Conservation (phyloP, 345 rosid species). For the Salix purpurea region DNA sequence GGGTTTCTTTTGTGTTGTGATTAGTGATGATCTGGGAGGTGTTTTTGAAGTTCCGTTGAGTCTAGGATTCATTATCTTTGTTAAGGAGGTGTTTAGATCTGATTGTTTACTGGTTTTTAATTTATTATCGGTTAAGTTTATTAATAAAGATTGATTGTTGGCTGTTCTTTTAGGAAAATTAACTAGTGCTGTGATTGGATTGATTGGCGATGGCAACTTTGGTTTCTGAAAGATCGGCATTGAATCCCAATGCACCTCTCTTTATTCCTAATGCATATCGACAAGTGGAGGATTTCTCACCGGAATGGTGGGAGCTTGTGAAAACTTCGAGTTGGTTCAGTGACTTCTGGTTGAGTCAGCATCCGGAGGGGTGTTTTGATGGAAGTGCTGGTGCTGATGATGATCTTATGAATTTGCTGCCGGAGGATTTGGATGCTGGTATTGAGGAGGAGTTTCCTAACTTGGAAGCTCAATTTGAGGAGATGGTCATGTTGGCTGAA, state of each 20-base stretch:
- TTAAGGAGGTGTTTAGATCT: background rate
- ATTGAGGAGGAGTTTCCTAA: background rate
- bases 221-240: slow-evolving; percentile 27
- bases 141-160: background rate
- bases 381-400: background rate
- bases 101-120: background rate
- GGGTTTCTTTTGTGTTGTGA: background rate
- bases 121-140: background rate
- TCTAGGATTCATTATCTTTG: background rate
- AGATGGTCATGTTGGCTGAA: slow-evolving; percentile 8
- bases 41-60: background rate
- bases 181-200: background rate
- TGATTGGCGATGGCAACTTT: slow-evolving; percentile 25
- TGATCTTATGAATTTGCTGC: slow-evolving; percentile 4
- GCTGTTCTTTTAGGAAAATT: background rate
- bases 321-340: slow-evolving; percentile 36
- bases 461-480: slow-evolving; percentile 14
- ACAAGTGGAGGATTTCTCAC: slow-evolving; percentile 49
- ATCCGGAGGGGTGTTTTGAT: slow-evolving; percentile 29
- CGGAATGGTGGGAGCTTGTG: slow-evolving; percentile 50
- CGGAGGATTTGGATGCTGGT: slow-evolving; percentile 11
- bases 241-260: slow-evolving; percentile 45
- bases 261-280: slow-evolving; percentile 36
- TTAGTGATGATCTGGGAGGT: background rate
- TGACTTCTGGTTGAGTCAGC: slow-evolving; percentile 37